Percentiles rank a stretch among this genome's conserved stretches.
Conservation (phyloP, 2,329 filamentous ascomycete genomes). For the Aureobasidium namibiae region DNA sequence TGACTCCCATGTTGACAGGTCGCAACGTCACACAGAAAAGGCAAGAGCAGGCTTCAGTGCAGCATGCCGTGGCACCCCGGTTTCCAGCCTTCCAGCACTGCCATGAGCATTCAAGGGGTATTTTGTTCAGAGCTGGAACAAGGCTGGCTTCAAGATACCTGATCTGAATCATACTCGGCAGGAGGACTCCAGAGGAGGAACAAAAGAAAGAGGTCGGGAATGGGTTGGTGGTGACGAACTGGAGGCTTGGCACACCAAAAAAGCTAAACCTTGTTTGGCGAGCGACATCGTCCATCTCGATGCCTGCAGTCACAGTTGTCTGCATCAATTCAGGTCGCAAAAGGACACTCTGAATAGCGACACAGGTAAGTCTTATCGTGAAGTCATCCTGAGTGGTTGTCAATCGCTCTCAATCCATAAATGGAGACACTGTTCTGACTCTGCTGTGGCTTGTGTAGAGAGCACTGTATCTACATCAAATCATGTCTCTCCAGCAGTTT, state of each 20-base stretch:
- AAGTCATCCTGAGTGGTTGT: background rate
- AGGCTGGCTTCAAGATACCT: background rate
- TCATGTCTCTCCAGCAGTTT: conserved; percentile 33
- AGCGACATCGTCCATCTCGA: background rate
- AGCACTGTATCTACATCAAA: background rate
- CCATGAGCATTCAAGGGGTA: background rate
- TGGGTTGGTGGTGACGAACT: background rate
- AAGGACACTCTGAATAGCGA: background rate
- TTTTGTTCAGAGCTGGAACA: background rate
- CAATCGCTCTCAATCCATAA: background rate
- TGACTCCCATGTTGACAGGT: background rate
- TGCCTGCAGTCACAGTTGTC: background rate
- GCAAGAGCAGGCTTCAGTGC: background rate
- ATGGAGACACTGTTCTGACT: background rate
- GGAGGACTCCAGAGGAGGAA: background rate
- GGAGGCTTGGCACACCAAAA: conserved; percentile 1
- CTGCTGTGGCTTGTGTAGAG: background rate
- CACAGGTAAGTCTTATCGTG: background rate
- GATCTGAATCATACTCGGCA: background rate
- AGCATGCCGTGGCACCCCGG: background rate
- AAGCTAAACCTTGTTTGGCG: conserved; percentile 5
- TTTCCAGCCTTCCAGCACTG: background rate
- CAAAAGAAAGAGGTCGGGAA: background rate
- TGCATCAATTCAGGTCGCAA: background rate
- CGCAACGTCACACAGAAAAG: background rate